Evolutionary conservation across 1,284 basidiomycete genomes (phyloP).

Genomic region (Somion occarium): DNA sequence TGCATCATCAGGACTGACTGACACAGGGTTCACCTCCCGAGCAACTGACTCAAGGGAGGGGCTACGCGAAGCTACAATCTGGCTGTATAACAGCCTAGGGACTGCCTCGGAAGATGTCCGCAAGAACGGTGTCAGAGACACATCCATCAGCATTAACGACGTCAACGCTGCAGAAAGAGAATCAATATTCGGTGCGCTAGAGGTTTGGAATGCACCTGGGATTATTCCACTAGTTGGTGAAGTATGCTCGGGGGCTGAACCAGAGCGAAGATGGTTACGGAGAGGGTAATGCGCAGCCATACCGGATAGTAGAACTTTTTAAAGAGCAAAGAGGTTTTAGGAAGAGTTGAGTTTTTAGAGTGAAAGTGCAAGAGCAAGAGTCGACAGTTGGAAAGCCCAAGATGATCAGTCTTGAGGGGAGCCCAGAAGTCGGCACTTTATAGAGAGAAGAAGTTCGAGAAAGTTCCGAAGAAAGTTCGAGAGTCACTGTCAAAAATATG

Average conservation of each 20-base stretch:
- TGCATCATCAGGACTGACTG: neutral
- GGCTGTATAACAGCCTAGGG: neutral
- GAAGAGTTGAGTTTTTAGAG: too few relatives aligned
- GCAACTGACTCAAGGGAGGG: neutral
- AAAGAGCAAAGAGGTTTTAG: neutral
- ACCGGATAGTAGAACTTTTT: neutral
- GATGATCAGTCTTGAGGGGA: too few relatives aligned
- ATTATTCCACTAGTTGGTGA: neutral
- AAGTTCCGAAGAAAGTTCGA: too few relatives aligned
- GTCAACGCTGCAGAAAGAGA: neutral
- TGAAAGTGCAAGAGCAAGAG: too few relatives aligned
- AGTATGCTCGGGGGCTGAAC: neutral
- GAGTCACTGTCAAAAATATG: too few relatives aligned
- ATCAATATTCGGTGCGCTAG: neutral
- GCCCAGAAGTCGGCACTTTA: too few relatives aligned
- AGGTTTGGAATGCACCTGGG: neutral
- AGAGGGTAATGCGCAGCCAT: slow-evolving; percentile 1
- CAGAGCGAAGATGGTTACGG: neutral
- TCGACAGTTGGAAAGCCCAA: too few relatives aligned
- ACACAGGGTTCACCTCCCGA: neutral
- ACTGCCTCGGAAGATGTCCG: neutral
- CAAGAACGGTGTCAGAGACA: too few relatives aligned
- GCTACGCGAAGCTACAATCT: neutral
- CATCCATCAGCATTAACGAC: neutral
- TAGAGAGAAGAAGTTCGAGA: too few relatives aligned